Evolutionary conservation across 352 stramenopile species (phyloP), one percentile per base, ranked within the genome.

Genomic region (Phytophthora pini): DNA sequence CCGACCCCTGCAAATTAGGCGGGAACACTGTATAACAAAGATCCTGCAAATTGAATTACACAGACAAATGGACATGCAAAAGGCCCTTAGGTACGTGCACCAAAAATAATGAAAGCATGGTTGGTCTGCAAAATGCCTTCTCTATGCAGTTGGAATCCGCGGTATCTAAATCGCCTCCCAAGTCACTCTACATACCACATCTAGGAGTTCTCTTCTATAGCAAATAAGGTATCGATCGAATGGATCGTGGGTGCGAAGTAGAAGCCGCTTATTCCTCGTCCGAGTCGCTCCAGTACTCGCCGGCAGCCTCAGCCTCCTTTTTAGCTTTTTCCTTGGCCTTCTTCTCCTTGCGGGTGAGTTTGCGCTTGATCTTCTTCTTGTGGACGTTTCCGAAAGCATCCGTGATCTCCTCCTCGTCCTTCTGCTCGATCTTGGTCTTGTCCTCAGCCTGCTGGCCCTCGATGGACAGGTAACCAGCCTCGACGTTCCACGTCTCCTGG

Each of bases 401-500:
- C 7, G 76, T 83, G 2, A 68, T 67, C 70, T 96, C 88, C 62
- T 94, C 84, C 68, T 92, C 84, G 52, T 93, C 80, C 78, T 94
- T 96, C 80, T 96, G 88, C 80, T 96, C 88, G 41, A 96, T 96
- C 73, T 96, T 96, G 27, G 88, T 96, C 83, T 93, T 94, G 82
- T 96, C 88, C 68, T 94, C 88, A 32, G 66, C 56, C 53, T 84
- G 70, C 70, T 94, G 81, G 74, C 95, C 96, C 11, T 96, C 74
- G 41, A 98, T 92, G 15, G 54, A 29, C 9, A 99, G 79, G 47
- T 84, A 77, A 65, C 97, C 96, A 38, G 81, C 77, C 0, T 93
- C 91, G 2, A 99, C 88, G 71, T 98, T 86, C 97, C 97, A 99
- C 68, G 92, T 95, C 79, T 99, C 96, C 57, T 92, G 95, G 65